phyloP scores from a whole-genome alignment of 1,284 basidiomycete species.

The Blastosporella zonata region DNA sequence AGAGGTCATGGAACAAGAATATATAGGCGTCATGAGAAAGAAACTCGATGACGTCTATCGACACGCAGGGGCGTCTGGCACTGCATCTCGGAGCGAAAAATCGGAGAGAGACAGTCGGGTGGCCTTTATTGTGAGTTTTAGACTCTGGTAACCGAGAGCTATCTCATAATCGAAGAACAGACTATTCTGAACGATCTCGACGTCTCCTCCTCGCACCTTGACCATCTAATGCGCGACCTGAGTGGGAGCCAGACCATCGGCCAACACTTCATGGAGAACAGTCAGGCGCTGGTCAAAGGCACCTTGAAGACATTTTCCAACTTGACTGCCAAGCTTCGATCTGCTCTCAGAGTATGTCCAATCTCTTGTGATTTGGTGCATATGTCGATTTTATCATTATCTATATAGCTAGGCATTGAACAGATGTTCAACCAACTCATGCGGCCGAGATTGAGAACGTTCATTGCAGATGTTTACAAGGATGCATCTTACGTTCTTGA shows the following conservation, averaged over 20 bases:
- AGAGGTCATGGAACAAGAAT: conserved; percentile 79
- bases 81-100: conserved; percentile 60
- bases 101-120: conserved; percentile 75
- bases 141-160: not conserved
- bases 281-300: conserved; percentile 48
- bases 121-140: conserved; percentile 72
- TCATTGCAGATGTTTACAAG: conserved; percentile 87
- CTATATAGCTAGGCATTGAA: conserved; percentile 75
- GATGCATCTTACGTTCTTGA: conserved; percentile 88
- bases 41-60: conserved; percentile 89
- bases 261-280: conserved; percentile 68
- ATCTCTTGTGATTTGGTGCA: conserved; percentile 1
- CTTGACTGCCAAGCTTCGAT: conserved; percentile 63
- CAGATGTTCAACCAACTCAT: conserved; percentile 93
- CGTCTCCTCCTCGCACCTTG: conserved; percentile 82
- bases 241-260: conserved; percentile 51
- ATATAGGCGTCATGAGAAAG: conserved; percentile 71
- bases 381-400: not conserved
- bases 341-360: conserved; percentile 62
- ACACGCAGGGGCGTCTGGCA: conserved; percentile 38
- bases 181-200: conserved; percentile 88
- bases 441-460: conserved; percentile 77
- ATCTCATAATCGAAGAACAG: conserved; percentile 37
- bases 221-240: conserved; percentile 74
- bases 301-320: conserved; percentile 48